Evolutionary conservation across 169 alveolate species (phyloP).

Genomic region (Amoebophrya sp.): DNA sequence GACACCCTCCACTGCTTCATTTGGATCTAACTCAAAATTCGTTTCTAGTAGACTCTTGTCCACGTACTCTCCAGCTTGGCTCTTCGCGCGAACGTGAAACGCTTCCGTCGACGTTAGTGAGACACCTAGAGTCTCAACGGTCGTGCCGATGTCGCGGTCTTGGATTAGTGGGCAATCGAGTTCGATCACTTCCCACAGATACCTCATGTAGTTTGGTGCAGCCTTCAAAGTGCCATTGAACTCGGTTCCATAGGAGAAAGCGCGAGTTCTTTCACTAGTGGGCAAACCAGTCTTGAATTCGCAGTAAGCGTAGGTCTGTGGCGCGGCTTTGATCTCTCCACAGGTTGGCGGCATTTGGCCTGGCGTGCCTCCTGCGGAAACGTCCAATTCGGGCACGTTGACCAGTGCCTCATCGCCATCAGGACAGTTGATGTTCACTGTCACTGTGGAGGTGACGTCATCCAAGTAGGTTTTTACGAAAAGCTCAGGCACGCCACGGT

Average conservation of each 20-base stretch:
- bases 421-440: background rate
- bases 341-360: background rate
- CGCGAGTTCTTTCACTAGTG: background rate
- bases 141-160: background rate
- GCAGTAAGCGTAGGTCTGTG: background rate
- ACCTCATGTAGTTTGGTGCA: background rate
- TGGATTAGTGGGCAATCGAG: background rate
- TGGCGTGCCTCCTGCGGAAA: no score
- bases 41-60: background rate
- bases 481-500: background rate
- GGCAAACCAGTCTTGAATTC: background rate
- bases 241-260: background rate
- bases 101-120: background rate
- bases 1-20: background rate
- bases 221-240: background rate
- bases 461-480: background rate
- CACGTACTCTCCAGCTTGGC: background rate
- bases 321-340: background rate
- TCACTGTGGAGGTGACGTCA: background rate
- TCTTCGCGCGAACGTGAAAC: background rate
- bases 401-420: background rate
- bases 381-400: background rate
- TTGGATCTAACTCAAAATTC: background rate
- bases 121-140: background rate
- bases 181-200: background rate